phyloP scores from a whole-genome alignment of 441 rosid species.

The Pelargonium citronellum region DNA sequence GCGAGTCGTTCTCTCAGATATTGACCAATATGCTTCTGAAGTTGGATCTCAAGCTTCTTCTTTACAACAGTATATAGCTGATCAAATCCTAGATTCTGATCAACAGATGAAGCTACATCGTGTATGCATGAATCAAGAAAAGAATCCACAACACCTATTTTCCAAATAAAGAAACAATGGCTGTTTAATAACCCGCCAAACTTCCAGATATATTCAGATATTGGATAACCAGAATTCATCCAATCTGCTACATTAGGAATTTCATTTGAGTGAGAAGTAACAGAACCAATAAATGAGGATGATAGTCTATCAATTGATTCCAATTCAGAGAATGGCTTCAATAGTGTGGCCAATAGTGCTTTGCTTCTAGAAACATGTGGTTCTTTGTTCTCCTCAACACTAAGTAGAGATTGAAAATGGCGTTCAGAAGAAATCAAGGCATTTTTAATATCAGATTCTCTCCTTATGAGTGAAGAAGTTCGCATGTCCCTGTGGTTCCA shows the following conservation, averaged over 20 bases:
- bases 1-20: constrained; percentile 63
- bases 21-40: constrained; percentile 58
- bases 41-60: constrained; percentile 78
- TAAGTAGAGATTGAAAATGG: constrained; percentile 60
- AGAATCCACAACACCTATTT: constrained; percentile 68
- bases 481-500: constrained; percentile 85
- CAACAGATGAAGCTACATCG: constrained; percentile 66
- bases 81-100: constrained; percentile 83
- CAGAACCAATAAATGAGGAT: constrained; percentile 42
- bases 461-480: constrained; percentile 56
- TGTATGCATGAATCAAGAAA: constrained; percentile 86
- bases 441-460: constrained; percentile 64
- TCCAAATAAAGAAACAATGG: constrained; percentile 90
- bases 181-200: constrained; percentile 49
- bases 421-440: constrained; percentile 51
- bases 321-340: constrained; percentile 68
- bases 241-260: constrained; percentile 48
- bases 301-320: constrained; percentile 56
- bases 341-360: constrained; percentile 49
- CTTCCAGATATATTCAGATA: constrained; percentile 70
- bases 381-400: constrained; percentile 47
- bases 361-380: constrained; percentile 51
- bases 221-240: constrained; percentile 51
- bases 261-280: constrained; percentile 38
- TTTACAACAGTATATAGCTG: constrained; percentile 73